Conservation (phyloP, 1,284 basidiomycete species). For the Pseudozyma thailandica region DNA sequence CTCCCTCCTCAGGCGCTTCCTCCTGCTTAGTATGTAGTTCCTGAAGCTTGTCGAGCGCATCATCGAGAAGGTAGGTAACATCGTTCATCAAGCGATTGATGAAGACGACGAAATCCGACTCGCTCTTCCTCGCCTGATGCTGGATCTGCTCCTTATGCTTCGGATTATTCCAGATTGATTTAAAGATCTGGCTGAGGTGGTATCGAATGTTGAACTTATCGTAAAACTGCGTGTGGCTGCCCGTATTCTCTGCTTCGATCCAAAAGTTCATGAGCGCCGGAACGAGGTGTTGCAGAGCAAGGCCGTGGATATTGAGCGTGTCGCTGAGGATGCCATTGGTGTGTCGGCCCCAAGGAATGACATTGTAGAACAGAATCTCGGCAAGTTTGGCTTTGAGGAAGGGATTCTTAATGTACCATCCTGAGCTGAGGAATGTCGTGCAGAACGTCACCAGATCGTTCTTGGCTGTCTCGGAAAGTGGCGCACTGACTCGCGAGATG, state of each 20-base stretch:
- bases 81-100: conserved; percentile 99
- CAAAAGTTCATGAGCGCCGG: conserved; percentile 93
- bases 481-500: conserved; percentile 81
- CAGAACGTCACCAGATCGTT: conserved; percentile 89
- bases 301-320: conserved; percentile 82
- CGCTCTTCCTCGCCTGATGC: conserved; percentile 43
- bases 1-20: conserved; percentile 72
- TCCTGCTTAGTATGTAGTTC: conserved; percentile 86
- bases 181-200: conserved; percentile 65
- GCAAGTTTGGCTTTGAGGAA: conserved; percentile 98
- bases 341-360: conserved; percentile 80
- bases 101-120: conserved; percentile 77
- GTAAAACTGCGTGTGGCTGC: conserved; percentile 97
- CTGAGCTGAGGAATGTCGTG: conserved; percentile 90
- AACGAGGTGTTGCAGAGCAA: conserved; percentile 89
- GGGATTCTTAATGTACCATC: conserved; percentile 98
- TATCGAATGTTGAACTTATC: conserved; percentile 88
- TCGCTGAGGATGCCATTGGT: conserved; percentile 83
- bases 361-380: conserved; percentile 87
- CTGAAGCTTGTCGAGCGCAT: conserved; percentile 86
- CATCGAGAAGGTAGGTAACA: conserved; percentile 97
- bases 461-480: conserved; percentile 79
- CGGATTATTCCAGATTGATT: conserved; percentile 63
- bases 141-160: conserved; percentile 63
- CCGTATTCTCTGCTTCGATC: conserved; percentile 96